Base-by-base conservation (phyloP, 805 yeast genomes). In the Candida vartiovaarae region DNA sequence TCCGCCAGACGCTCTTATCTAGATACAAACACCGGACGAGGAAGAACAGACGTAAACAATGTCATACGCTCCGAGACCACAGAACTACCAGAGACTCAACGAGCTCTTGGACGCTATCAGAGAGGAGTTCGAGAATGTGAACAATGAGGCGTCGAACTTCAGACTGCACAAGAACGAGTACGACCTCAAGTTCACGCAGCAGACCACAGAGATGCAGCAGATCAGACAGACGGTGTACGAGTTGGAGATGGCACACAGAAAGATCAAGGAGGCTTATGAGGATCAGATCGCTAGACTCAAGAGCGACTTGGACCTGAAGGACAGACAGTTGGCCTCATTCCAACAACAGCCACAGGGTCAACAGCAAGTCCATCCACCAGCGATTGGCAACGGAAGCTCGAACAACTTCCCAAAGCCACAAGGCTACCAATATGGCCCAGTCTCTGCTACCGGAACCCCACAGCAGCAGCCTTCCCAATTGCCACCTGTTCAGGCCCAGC, bases 261-360 rank as follows among this genome's bases (percentile, higher is more conserved):
- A 87, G 61, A 85, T 93, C 76, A 90, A 91, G 67, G 97, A 91
- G 59, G 89, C 90, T 38, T 93, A 91, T 66, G 97, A 91, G 64
- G 95, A 86, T 57, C 98, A 91, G 66, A 84, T 93, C 44, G 70
- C 78, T 60, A 74, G 93, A 54, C 74, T 91, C 64, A 89, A 91
- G 64, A 79, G 81, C 50, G 96, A 89, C 62, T 72, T 91, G 52
- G 96, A 88, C 56, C 78, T 74, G 58, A 73, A 90, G 55, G 95
- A 86, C 60, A 75, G 91, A 62, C 71, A 73, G 55, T 64, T 68
- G 35, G 59, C 62, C 11, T 61, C 59, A 10, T 55, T 57, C 28
- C 77, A 68, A 44, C 75, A 47, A 34, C 53, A 50, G 31, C 61
- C 45, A 8, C 50, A 43, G 26, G 41, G 43, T 36, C 61, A 52